Evolutionary conservation across 2,329 filamentous ascomycete genomes (phyloP), one percentile per base, ranked within the genome.

Genomic region (Aspergillus neoniger): DNA sequence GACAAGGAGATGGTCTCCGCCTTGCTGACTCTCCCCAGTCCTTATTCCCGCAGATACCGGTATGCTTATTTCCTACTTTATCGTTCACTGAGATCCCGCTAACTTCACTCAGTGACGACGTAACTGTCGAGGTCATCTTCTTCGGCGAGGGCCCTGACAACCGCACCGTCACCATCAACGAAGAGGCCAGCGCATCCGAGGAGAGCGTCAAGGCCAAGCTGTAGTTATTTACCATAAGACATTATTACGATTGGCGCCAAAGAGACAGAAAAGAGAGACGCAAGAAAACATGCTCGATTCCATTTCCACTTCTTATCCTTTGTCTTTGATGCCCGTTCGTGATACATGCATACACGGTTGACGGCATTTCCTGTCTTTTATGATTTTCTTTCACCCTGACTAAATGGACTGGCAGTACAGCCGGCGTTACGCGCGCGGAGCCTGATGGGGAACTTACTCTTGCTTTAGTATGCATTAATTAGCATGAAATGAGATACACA

Each of bases 111-210:
- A 94, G 92, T 67, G 95, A 99, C 74, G 95, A 99, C 74, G 80
- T 99, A 64, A 99, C 95, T 0, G 94, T 99, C 15, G 92, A 99
- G 76, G 95, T 99, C 63, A 96, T 99, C 72, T 99, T 99, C 84
- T 99, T 99, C 70, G 95, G 95, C 62, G 87, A 96, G 68, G 86
- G 89, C 38, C 72, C 88, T 56, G 88, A 88, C 74, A 90, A 85
- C 30, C 92, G 93, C 38, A 88, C 89, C 64, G 89, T 98, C 5
- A 85, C 89, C 5, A 76, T 96, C 60, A 99, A 98, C 77, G 82
- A 89, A 65, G 94, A 97, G 71, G 95, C 95, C 1, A 96, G 89
- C 62, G 91, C 90, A 41, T 75, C 81, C 2, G 79, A 80, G 54
- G 75, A 79, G 15, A 76, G 76, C 17, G 68, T 69, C 28, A 83